Conservation (phyloP, 371 early-diverging fungal species). For the Saksenaea oblongispora region DNA sequence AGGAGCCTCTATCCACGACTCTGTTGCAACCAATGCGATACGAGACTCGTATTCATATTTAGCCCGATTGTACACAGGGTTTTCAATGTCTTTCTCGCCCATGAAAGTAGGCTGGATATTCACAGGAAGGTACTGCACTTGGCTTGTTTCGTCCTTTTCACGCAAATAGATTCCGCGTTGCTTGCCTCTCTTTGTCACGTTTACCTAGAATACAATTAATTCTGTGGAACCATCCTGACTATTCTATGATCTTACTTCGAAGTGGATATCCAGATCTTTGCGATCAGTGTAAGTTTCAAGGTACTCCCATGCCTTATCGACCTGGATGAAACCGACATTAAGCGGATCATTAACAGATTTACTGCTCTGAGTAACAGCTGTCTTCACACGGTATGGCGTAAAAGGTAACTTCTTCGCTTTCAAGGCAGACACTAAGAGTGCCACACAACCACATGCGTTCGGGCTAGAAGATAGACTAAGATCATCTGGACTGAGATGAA, state of each 20-base stretch:
- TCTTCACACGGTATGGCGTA: conserved; percentile 83
- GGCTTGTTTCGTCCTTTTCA: conserved; percentile 72
- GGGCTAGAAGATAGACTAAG: conserved; percentile 55
- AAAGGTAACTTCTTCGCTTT: conserved; percentile 67
- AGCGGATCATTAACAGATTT: conserved; percentile 80
- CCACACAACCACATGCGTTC: conserved; percentile 85
- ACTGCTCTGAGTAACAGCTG: conserved; percentile 74
- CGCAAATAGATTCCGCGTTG: conserved; percentile 90
- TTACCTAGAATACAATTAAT: conserved; percentile 17
- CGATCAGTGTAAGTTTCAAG: conserved; percentile 61
- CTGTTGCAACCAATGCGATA: conserved; percentile 70
- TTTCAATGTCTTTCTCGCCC: conserved; percentile 61
- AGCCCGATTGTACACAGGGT: conserved; percentile 59
- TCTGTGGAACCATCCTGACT: background rate
- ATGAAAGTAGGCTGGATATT: conserved; percentile 78
- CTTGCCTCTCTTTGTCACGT: conserved; percentile 31
- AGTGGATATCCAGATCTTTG: conserved; percentile 71
- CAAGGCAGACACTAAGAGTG: conserved; percentile 80
- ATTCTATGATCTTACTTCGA: conserved; percentile 36
- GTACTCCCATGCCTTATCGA: conserved; percentile 84
- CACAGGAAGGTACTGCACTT: conserved; percentile 59
- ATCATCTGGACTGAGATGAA: background rate
- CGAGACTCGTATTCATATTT: conserved; percentile 82
- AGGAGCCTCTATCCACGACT: conserved; percentile 82
- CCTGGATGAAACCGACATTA: conserved; percentile 84